Evolutionary conservation across 345 rosid genomes (phyloP).

Genomic region (Pistacia atlantica): DNA sequence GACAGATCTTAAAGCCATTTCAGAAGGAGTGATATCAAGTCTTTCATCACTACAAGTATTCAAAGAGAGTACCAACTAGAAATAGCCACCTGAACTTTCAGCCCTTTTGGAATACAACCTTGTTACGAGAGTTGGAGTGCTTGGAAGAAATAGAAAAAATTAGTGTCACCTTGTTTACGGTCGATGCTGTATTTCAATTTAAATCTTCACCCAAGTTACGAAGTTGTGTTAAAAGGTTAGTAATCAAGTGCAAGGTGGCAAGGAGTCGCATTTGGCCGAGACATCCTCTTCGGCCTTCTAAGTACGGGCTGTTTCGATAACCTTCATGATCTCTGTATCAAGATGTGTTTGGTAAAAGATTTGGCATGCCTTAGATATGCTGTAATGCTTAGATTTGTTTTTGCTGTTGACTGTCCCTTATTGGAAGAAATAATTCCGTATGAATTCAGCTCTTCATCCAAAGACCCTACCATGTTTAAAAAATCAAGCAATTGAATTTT

Average conservation of each 20-base stretch:
- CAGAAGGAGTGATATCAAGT: slow-evolving; percentile 16
- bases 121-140: too few species aligned
- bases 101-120: not conserved
- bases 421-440: slow-evolving; percentile 5
- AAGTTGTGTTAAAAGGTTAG: not conserved
- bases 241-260: not conserved
- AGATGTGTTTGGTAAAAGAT: not conserved
- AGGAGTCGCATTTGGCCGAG: too few species aligned
- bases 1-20: not conserved
- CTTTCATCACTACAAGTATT: slow-evolving; percentile 21
- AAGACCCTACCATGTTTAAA: too few species aligned
- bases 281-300: too few species aligned
- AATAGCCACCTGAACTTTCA: not conserved
- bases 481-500: not conserved
- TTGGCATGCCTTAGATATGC: not conserved
- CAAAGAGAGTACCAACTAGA: not conserved
- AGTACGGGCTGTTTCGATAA: too few species aligned
- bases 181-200: not conserved
- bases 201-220: not conserved
- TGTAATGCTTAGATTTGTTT: not conserved
- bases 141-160: not conserved
- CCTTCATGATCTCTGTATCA: too few species aligned
- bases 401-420: not conserved
- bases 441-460: not conserved
- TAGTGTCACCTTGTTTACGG: not conserved